phyloP scores from a whole-genome alignment of 225 moss, liverwort and hornwort genomes.

The Climacium dendroides region DNA sequence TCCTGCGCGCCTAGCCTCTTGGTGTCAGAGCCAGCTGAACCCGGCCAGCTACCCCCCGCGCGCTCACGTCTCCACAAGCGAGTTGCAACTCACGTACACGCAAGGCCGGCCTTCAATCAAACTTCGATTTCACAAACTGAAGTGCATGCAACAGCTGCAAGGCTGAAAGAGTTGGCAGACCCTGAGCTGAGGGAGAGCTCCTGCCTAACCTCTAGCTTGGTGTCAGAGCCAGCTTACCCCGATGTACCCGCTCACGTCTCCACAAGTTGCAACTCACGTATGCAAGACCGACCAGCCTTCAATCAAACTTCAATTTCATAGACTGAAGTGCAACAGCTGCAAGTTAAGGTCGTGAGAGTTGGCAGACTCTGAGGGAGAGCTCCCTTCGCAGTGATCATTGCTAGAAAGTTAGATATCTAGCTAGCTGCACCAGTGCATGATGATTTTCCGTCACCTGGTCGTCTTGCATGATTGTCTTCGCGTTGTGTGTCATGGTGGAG shows the following conservation, averaged over 20 bases:
- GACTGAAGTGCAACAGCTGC: not conserved
- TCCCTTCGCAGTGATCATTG: not conserved
- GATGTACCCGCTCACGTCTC: not conserved
- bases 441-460: slow-evolving; percentile 2
- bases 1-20: not conserved
- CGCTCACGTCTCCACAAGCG: not conserved
- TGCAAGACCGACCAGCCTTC: not conserved
- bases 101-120: no score
- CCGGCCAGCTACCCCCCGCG: no score
- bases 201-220: not conserved
- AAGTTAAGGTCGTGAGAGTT: no score
- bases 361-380: not conserved
- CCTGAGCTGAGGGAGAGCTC: no score
- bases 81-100: not conserved
- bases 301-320: not conserved
- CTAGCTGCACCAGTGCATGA: not conserved
- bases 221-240: not conserved
- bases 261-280: not conserved
- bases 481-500: slow-evolving; percentile 44
- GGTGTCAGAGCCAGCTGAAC: not conserved
- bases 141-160: not conserved
- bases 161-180: no score
- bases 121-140: no score
- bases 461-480: slow-evolving; percentile 26
- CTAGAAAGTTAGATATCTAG: not conserved